Percentiles rank a stretch among this genome's conserved stretches.
These are phyloP conservation scores for Cenchrus fungigraminus DNA, from an alignment of 176 grass and related monocot genomes.

Conservation along the genomic window DNA sequence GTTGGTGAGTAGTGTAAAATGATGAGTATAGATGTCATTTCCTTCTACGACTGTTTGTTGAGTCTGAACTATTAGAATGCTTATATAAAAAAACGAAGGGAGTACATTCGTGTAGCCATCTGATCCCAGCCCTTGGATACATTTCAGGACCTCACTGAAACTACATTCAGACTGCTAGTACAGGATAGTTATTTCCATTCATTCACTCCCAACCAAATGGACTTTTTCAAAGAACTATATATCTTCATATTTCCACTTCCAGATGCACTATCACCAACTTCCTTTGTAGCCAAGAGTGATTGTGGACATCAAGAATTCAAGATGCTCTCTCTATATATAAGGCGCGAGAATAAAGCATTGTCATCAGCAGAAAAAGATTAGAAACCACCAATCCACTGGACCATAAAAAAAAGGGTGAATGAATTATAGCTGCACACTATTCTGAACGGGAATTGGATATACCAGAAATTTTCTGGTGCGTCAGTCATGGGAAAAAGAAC, in stretches of 20 bases:
- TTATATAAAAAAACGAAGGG: too few relatives aligned
- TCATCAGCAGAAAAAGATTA: slow-evolving; percentile 9
- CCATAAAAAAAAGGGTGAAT: neutral
- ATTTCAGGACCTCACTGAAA: too few relatives aligned
- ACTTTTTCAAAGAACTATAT: too few relatives aligned
- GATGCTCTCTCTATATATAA: slow-evolving; percentile 70
- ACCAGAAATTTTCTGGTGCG: neutral
- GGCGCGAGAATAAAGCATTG: neutral
- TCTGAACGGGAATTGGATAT: neutral
- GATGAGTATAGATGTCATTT: too few relatives aligned
- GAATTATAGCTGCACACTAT: neutral
- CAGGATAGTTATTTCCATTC: too few relatives aligned
- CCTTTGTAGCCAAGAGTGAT: slow-evolving; percentile 82
- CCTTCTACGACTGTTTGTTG: too few relatives aligned
- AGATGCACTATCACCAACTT: slow-evolving; percentile 63
- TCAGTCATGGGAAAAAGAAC: neutral
- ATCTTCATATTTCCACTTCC: slow-evolving; percentile 63
- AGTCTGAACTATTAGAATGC: too few relatives aligned
- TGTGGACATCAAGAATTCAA: slow-evolving; percentile 52
- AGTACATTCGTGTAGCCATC: too few relatives aligned
- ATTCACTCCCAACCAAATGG: too few relatives aligned
- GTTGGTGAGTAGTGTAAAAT: too few relatives aligned
- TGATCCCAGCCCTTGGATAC: too few relatives aligned
- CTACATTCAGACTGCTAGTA: too few relatives aligned
- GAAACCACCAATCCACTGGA: slow-evolving; percentile 3